Percentiles rank a stretch among this genome's conserved stretches.
These are phyloP conservation scores for Salix koriyanagi DNA, from an alignment of 345 rosid species.

Conservation along the genomic window DNA sequence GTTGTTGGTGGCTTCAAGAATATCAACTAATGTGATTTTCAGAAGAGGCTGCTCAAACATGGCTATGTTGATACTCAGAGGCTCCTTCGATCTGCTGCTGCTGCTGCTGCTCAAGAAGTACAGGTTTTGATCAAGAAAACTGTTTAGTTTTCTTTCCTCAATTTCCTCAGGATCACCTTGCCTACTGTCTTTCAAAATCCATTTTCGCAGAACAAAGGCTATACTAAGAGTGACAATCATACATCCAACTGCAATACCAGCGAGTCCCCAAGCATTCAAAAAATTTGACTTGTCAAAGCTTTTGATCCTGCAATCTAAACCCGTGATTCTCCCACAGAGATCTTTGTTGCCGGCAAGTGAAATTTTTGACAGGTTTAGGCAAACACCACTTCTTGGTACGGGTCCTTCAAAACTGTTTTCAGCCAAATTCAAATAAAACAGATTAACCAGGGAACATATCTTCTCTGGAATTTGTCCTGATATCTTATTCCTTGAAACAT, in stretches of 20 bases:
- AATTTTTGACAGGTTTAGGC: constrained; percentile 44
- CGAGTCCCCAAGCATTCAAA: constrained; percentile 48
- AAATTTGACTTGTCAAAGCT: constrained; percentile 25
- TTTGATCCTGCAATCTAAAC: constrained; percentile 44
- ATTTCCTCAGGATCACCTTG: constrained; percentile 39
- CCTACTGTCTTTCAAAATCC: constrained; percentile 36
- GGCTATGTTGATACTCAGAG: constrained; percentile 79
- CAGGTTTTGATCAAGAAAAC: constrained; percentile 49
- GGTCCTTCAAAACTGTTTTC: constrained; percentile 59
- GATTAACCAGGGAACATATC: constrained; percentile 46
- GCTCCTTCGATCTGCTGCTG: constrained; percentile 74
- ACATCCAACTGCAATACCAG: constrained; percentile 44
- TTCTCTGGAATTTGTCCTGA: constrained; percentile 60
- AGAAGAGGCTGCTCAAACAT: constrained; percentile 83
- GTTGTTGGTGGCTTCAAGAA: constrained; percentile 70
- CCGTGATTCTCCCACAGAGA: constrained; percentile 49
- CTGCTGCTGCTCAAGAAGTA: constrained; percentile 51
- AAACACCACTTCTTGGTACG: constrained; percentile 54
- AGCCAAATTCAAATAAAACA: constrained; percentile 46
- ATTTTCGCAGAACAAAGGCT: constrained; percentile 40
- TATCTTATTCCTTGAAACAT: constrained; percentile 54
- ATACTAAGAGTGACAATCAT: constrained; percentile 29
- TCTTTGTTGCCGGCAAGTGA: constrained; percentile 56
- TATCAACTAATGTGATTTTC: constrained; percentile 62
- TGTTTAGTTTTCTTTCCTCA: constrained; percentile 51